Base-by-base conservation (phyloP, 179 eudicot species). In the Silene noctiflora region DNA sequence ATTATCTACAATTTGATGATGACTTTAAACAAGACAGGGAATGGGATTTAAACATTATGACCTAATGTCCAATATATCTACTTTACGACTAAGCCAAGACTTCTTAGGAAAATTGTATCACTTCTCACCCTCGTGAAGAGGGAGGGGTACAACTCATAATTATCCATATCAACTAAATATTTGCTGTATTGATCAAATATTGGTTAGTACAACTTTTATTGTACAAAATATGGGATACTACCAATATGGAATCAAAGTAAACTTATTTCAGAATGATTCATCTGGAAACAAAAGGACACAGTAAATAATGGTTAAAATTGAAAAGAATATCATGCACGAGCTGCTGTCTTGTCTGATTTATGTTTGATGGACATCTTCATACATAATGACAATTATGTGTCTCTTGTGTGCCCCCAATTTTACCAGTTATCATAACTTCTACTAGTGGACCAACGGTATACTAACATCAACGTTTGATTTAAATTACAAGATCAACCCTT, bases 351-450 rank as follows among this genome's bases (percentile, higher is more conserved):
- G 20, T 55, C 59, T 55, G 59, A 55, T 17, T 55, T 55, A 5
- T 55, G 59, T 55, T 14, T 55, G 59, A 55, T 55, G 59, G 59
- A 55, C 59, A 55, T 55, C 59, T 55, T 55, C 59, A 55, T 55
- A 55, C 59, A 55, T 55, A 55, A 55, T 53, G 58, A 55, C 59
- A 55, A 55, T 55, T 14, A 17, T 55, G 59, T 55, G 20, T 55
- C n/a, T 55, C 1, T 17, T 10, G 59, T 4, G 59, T 55, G 6
- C 59, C 20, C 59, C 20, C 59, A 55, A 55, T 14, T 14, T 55
- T 6, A 17, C 59, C 20, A 55, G 59, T 55, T 55, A 55, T 55
- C 59, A 55, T 55, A 55, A 17, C 59, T 14, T 20, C 1, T 55
- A 55, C 20, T 55, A 55, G 59, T 55, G 59, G 59, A 55, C n/a